phyloP scores from a whole-genome alignment of 1,139 yeast species.

The Pichia sp. region DNA sequence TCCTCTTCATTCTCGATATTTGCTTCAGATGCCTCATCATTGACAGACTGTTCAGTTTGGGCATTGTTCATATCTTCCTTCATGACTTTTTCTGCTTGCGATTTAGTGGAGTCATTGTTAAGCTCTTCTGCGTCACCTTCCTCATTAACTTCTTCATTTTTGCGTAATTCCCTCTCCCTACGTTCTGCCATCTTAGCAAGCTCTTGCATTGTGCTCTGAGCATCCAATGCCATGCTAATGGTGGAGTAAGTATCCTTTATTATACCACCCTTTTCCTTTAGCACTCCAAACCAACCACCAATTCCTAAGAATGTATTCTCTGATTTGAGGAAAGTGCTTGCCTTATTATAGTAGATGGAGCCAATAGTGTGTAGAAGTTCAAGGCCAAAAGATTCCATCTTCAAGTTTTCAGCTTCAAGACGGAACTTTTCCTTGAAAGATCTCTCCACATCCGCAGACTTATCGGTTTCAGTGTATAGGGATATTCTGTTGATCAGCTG shows the following conservation, averaged over 20 bases:
- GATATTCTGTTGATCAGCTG: conserved; percentile 62
- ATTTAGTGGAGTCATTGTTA: too few relatives aligned
- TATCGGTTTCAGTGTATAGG: conserved; percentile 78
- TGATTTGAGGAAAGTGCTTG: conserved; percentile 47
- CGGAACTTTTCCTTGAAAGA: conserved; percentile 67
- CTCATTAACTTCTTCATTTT: conserved; percentile 14
- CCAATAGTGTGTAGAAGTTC: conserved; percentile 74
- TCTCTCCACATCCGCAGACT: conserved; percentile 56
- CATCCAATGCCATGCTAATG: conserved; percentile 82
- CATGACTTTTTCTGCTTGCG: background rate
- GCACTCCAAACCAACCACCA: conserved; percentile 78
- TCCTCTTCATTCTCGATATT: conserved; percentile 1
- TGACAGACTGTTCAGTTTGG: background rate
- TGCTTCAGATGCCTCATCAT: conserved; percentile 10
- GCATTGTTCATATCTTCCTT: background rate
- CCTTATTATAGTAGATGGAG: conserved; percentile 54
- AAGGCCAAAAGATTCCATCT: conserved; percentile 76
- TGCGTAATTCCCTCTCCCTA: conserved; percentile 36
- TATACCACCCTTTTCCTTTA: conserved; percentile 86
- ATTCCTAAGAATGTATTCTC: conserved; percentile 54
- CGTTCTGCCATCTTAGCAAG: conserved; percentile 63
- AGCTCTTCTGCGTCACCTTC: background rate
- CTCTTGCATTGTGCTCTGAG: conserved; percentile 85
- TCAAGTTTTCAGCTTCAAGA: conserved; percentile 75
- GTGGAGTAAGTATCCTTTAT: conserved; percentile 87